Evolutionary conservation across 352 stramenopile genomes (phyloP), one percentile per base, ranked within the genome.

Genomic region (Phytophthora ohioensis): DNA sequence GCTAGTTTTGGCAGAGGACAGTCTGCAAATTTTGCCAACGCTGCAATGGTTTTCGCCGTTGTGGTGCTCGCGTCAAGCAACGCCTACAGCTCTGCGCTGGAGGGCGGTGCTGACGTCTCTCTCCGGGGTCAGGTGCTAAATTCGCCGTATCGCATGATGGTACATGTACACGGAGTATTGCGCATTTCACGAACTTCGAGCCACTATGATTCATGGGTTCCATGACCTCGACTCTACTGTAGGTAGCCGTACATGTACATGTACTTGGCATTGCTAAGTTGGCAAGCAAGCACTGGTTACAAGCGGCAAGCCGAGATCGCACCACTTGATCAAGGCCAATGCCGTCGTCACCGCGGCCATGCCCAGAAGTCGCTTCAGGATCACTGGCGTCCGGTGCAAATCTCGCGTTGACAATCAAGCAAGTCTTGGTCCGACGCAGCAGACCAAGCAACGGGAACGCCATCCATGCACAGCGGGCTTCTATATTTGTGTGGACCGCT

Each of bases 401-500:
- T 57, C 45, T 47, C 47, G 55, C 43, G 34, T 56, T 64, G 45
- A 56, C 57, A 41, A 54, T 53, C 42, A 27, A 30, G 27, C 4
- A 27, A 30, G 27, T 6, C 54, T 64, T 64, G 57, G 56, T 64
- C 43, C 56, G 56, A 55, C 56, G 42, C 56, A 45, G 21, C 36
- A 54, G 41, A 46, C 51, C 51, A 57, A 57, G 48, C 48, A 56
- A 31, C 32, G 15, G 31, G 30, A 56, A 45, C 39, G 39, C 41
- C 41, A 46, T 27, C 41, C 30, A 63, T 41, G 12, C 57, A 27
- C 36, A 32, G 2, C 4, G 27, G 32, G 57, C 64, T 72, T 72
- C 64, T 32, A 72, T 67, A 67, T 67, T 66, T 61, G n/a, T 10
- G 13, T 70, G 63, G 54, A 65, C 41, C 39, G 35, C 61, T 56